Percentiles rank a stretch among this genome's conserved stretches.
phyloP scores from a whole-genome alignment of 2,329 filamentous ascomycete species.

The Mycosphaerella arachidis region DNA sequence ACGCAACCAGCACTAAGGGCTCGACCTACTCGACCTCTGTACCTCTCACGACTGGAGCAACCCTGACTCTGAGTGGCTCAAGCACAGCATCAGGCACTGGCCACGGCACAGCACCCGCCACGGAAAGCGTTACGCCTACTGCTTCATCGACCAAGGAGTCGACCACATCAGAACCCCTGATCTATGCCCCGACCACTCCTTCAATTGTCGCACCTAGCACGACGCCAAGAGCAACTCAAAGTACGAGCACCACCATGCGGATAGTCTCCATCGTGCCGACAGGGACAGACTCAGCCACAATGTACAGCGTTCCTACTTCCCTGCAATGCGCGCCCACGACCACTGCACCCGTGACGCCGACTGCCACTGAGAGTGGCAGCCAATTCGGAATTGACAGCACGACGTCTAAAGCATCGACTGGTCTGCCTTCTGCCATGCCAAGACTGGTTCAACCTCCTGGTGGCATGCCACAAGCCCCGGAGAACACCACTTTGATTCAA shows the following conservation, averaged over 20 bases:
- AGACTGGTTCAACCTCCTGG: slow-evolving; percentile 69
- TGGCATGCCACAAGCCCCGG: slow-evolving; percentile 51
- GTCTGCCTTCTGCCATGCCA: slow-evolving; percentile 64
- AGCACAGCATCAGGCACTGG: slow-evolving; percentile 1
- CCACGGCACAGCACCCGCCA: not conserved
- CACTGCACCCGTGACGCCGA: slow-evolving; percentile 8
- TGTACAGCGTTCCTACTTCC: slow-evolving; percentile 54
- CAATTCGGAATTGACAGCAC: slow-evolving; percentile 37
- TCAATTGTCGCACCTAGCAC: slow-evolving; percentile 3
- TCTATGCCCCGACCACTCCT: slow-evolving; percentile 5
- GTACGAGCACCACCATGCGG: slow-evolving; percentile 1
- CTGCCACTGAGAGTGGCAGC: slow-evolving; percentile 10
- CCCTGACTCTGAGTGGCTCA: slow-evolving; percentile 9
- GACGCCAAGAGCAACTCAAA: slow-evolving; percentile 19
- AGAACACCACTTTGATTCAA: slow-evolving; percentile 69
- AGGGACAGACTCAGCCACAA: slow-evolving; percentile 43
- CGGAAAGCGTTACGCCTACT: not conserved
- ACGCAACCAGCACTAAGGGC: slow-evolving; percentile 13
- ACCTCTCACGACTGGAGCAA: slow-evolving; percentile 17
- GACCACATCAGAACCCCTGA: not conserved
- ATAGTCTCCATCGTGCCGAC: slow-evolving; percentile 44
- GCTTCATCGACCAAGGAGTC: slow-evolving; percentile 1
- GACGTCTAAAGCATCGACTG: slow-evolving; percentile 43
- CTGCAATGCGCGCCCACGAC: slow-evolving; percentile 55
- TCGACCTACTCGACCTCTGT: slow-evolving; percentile 10